Percentiles rank a stretch among this genome's conserved stretches.
Evolutionary conservation across 768 basidiomycete genomes (phyloP).

Genomic region (Lenzites betulinus): DNA sequence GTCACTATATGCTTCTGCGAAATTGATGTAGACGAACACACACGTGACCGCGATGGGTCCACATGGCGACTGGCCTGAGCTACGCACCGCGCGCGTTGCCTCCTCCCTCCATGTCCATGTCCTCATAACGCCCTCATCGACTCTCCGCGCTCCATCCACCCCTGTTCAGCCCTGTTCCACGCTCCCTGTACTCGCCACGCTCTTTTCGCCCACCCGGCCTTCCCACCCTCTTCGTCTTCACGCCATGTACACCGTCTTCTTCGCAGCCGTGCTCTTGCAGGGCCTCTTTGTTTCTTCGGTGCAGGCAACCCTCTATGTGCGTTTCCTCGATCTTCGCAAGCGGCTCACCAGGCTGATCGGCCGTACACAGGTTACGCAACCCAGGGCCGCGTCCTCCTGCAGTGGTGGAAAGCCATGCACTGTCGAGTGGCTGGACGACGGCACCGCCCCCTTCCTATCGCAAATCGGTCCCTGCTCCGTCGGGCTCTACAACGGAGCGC

Average conservation of each 20-base stretch:
- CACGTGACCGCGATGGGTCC: too few species aligned
- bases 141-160: too few species aligned
- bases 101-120: too few species aligned
- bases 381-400: slow-evolving; percentile 47
- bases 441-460: slow-evolving; percentile 47
- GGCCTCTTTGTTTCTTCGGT: slow-evolving; percentile 22
- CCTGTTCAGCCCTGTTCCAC: too few species aligned
- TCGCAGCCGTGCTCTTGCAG: slow-evolving; percentile 18
- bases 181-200: too few species aligned
- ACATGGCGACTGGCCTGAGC: too few species aligned
- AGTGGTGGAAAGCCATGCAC: slow-evolving; percentile 54
- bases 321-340: slow-evolving; percentile 10
- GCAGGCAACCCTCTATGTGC: slow-evolving; percentile 45
- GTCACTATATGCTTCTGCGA: too few species aligned
- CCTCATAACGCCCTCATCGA: too few species aligned
- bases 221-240: background rate
- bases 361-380: slow-evolving; percentile 46
- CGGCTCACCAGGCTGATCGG: background rate
- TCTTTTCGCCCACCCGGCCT: too few species aligned
- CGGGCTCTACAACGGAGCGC: slow-evolving; percentile 58
- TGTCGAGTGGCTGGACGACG: slow-evolving; percentile 68
- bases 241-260: slow-evolving; percentile 3
- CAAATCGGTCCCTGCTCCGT: slow-evolving; percentile 54
- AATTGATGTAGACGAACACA: too few species aligned
- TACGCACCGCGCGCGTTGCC: too few species aligned